Evolutionary conservation across 768 basidiomycete genomes (phyloP).

Genomic region (Tremella fuciformis): DNA sequence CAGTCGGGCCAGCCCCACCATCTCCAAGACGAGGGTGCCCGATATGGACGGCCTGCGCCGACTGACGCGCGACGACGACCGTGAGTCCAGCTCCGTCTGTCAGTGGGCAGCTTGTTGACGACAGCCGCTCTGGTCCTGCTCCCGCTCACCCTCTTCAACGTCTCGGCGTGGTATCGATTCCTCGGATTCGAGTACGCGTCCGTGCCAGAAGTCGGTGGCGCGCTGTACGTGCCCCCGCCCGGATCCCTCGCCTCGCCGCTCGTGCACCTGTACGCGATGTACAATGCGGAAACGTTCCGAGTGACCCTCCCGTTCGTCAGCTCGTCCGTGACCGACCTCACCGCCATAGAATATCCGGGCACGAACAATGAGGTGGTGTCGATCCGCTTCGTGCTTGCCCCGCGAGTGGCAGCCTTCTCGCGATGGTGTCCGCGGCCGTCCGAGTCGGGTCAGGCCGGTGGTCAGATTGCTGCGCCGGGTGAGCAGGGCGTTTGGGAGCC

Average conservation of each 20-base stretch:
- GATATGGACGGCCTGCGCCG: constrained; percentile 26
- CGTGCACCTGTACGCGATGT: constrained; percentile 31
- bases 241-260: not conserved
- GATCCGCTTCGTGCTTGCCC: constrained; percentile 25
- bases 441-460: too few relatives aligned
- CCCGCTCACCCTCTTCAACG: constrained; percentile 35
- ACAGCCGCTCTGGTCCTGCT: constrained; percentile 25
- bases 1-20: not conserved
- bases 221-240: constrained; percentile 16
- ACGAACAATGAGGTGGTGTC: constrained; percentile 25
- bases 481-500: constrained; percentile 16
- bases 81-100: too few relatives aligned
- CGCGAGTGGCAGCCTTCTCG: constrained; percentile 16
- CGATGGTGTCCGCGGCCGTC: constrained; percentile 15
- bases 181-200: constrained; percentile 28
- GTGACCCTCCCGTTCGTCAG: constrained; percentile 28
- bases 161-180: constrained; percentile 39
- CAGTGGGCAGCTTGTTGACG: too few relatives aligned
- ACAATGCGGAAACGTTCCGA: constrained; percentile 28
- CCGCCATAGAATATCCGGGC: not conserved
- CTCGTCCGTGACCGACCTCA: not conserved
- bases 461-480: too few relatives aligned
- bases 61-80: constrained; percentile 29
- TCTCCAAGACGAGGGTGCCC: not conserved
- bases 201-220: constrained; percentile 33